Percentiles rank a stretch among this genome's conserved stretches.
phyloP scores from a whole-genome alignment of 2,329 filamentous ascomycete species.

The Xylaria sp. region DNA sequence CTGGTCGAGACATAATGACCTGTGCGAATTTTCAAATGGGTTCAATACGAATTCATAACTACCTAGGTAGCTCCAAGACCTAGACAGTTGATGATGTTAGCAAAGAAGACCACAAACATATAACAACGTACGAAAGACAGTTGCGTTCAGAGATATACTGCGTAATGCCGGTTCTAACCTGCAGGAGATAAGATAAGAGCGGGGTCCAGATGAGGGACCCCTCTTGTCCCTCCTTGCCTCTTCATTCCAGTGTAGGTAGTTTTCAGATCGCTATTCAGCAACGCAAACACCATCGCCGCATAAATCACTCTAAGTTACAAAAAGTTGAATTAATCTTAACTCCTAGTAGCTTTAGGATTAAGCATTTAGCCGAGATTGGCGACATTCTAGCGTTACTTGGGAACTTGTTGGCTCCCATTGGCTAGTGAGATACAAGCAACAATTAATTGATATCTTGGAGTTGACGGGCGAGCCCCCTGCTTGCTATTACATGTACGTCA shows the following conservation, averaged over 20 bases:
- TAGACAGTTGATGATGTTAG: too few relatives aligned
- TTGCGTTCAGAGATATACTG: too few relatives aligned
- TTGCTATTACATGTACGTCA: background rate
- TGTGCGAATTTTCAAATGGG: too few relatives aligned
- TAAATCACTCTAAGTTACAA: background rate
- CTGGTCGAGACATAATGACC: too few relatives aligned
- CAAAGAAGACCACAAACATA: too few relatives aligned
- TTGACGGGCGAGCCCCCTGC: background rate
- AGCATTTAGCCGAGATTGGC: conserved; percentile 9
- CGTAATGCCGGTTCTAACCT: background rate
- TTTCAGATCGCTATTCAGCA: background rate
- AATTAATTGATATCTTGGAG: background rate
- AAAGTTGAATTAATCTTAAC: background rate
- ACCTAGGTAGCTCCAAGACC: too few relatives aligned
- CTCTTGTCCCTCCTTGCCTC: background rate
- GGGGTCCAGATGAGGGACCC: conserved; percentile 4
- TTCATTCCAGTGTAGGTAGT: background rate
- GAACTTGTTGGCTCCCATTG: background rate
- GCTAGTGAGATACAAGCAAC: background rate
- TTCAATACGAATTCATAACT: too few relatives aligned
- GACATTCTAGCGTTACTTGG: background rate
- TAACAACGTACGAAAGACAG: too few relatives aligned
- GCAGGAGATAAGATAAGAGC: conserved; percentile 11
- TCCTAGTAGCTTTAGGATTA: too few relatives aligned
- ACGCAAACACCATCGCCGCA: background rate